Percentiles rank a stretch among this genome's conserved stretches.
Conservation (phyloP, 1,284 basidiomycete genomes). For the Ganoderma meredithae region DNA sequence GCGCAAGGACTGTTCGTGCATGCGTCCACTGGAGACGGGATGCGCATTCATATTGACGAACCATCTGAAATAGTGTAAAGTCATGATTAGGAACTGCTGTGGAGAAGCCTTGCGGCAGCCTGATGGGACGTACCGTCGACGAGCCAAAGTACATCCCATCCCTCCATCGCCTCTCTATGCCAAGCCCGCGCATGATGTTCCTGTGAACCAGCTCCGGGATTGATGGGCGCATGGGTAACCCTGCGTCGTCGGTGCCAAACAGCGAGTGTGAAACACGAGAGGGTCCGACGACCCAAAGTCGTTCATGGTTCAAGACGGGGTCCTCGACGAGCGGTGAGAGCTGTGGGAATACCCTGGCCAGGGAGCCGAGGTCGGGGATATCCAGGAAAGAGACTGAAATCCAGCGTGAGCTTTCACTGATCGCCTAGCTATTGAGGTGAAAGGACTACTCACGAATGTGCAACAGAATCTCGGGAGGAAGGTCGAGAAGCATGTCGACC, state of each 20-base stretch:
- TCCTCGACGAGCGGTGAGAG: constrained; percentile 62
- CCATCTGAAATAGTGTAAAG: constrained; percentile 50
- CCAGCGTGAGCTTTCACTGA: not conserved
- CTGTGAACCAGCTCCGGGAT: constrained; percentile 70
- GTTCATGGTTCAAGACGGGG: constrained; percentile 64
- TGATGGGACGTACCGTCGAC: constrained; percentile 52
- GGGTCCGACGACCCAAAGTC: constrained; percentile 66
- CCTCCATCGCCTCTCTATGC: constrained; percentile 69
- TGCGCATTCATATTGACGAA: constrained; percentile 64
- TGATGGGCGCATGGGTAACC: constrained; percentile 65
- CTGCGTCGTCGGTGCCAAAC: constrained; percentile 61
- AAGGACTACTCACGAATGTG: not conserved
- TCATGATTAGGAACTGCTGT: constrained; percentile 5
- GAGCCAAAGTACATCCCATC: constrained; percentile 71
- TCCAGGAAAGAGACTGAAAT: constrained; percentile 71
- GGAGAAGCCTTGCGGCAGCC: constrained; percentile 7
- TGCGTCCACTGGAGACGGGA: constrained; percentile 56
- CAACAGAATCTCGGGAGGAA: constrained; percentile 54
- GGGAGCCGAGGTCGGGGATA: constrained; percentile 66
- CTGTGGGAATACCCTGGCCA: constrained; percentile 54
- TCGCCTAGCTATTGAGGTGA: not conserved
- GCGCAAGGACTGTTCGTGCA: constrained; percentile 54
- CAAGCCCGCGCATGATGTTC: constrained; percentile 70
- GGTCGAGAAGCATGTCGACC: constrained; percentile 25
- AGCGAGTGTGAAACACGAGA: constrained; percentile 71